Conservation (phyloP, 108 stramenopile genomes). For the Hondaea fermentalgiana region DNA sequence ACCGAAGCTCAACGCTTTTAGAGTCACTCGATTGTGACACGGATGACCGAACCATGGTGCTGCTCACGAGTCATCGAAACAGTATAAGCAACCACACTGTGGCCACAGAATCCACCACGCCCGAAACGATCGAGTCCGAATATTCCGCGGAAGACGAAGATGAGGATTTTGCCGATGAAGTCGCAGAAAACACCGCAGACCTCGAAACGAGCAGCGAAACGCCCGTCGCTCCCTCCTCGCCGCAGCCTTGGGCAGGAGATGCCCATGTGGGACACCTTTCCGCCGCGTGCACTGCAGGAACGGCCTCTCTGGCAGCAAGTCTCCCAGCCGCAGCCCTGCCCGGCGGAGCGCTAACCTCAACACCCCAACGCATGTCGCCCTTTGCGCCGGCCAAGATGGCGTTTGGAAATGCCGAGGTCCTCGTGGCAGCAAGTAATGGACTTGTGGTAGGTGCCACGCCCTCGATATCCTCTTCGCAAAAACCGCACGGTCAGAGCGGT, state of each 20-base stretch:
- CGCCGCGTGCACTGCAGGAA: not conserved
- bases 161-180: not conserved
- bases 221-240: not conserved
- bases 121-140: not conserved
- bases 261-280: not conserved
- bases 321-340: not conserved
- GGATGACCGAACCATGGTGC: too few species aligned
- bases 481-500: not conserved
- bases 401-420: not conserved
- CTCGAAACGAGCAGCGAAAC: not conserved
- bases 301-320: not conserved
- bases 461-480: not conserved
- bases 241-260: not conserved
- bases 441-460: not conserved
- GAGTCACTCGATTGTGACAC: too few species aligned
- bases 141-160: not conserved
- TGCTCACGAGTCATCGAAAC: too few species aligned
- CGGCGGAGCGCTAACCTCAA: too few species aligned
- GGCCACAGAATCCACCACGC: not conserved
- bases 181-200: not conserved
- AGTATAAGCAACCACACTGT: too few species aligned
- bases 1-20: too few species aligned
- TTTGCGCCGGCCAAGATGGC: not conserved
- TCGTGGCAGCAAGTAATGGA: not conserved
- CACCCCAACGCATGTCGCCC: too few species aligned